These are phyloP conservation scores for Diplogelasinospora grovesii DNA, from an alignment of 495 filamentous ascomycete species.

Conservation along the genomic window DNA sequence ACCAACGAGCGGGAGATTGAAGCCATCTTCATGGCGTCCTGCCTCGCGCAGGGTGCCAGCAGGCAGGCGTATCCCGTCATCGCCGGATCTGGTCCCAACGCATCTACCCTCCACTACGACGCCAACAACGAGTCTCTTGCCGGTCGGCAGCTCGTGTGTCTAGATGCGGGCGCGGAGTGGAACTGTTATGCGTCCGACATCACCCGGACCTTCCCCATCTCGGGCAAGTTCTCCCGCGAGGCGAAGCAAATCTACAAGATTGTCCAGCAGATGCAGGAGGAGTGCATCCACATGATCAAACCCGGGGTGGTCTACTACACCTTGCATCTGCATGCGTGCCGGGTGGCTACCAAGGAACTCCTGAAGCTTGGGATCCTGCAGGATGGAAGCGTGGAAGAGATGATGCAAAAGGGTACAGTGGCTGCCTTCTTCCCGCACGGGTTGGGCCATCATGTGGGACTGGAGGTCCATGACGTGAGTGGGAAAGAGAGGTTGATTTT, in stretches of 20 bases:
- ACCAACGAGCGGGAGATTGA: constrained; percentile 79
- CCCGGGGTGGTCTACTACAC: constrained; percentile 61
- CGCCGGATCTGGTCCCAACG: constrained; percentile 70
- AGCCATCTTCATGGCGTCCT: constrained; percentile 64
- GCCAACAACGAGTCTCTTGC: constrained; percentile 65
- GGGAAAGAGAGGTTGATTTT: constrained; percentile 20
- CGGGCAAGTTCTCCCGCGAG: constrained; percentile 57
- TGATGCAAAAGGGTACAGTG: constrained; percentile 59
- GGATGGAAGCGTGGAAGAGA: constrained; percentile 53
- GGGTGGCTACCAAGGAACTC: constrained; percentile 65
- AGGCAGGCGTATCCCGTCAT: constrained; percentile 84
- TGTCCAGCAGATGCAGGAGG: constrained; percentile 76
- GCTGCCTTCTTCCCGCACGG: constrained; percentile 89
- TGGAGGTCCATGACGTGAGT: constrained; percentile 83
- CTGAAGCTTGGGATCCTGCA: constrained; percentile 60
- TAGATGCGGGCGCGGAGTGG: constrained; percentile 85
- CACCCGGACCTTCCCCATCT: constrained; percentile 78
- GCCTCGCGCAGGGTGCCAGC: constrained; percentile 62
- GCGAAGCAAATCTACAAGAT: constrained; percentile 63
- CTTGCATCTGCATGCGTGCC: constrained; percentile 63
- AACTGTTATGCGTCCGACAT: constrained; percentile 85
- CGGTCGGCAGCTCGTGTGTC: constrained; percentile 62
- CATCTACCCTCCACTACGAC: constrained; percentile 78
- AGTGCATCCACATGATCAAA: constrained; percentile 60
- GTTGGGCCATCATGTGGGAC: constrained; percentile 78